Evolutionary conservation across 225 moss, liverwort and hornwort species (phyloP).

Genomic region (Lunularia cruciata): DNA sequence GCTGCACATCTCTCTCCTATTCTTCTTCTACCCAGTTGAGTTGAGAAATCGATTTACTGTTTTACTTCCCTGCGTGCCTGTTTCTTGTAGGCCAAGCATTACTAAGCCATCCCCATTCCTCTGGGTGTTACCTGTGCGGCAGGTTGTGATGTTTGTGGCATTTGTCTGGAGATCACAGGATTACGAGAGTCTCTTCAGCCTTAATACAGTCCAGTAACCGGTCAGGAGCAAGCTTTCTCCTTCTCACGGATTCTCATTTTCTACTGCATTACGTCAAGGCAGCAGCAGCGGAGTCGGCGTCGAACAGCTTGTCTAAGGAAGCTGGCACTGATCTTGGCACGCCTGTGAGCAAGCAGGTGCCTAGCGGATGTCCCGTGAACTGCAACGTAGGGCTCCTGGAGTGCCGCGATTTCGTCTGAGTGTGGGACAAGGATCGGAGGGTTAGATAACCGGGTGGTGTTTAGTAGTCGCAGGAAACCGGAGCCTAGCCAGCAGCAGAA

Average conservation of each 20-base stretch:
- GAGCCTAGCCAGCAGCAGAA: not conserved
- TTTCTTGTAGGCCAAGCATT: not conserved
- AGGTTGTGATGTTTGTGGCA: constrained; percentile 5
- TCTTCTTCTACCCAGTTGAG: constrained; percentile 18
- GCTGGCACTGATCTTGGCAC: not conserved
- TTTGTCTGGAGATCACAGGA: not conserved
- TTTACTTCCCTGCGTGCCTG: too few relatives aligned
- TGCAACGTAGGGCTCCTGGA: constrained; percentile 58
- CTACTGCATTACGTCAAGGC: not conserved
- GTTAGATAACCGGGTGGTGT: constrained; percentile 30
- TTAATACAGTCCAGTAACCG: not conserved
- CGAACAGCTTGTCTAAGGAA: not conserved
- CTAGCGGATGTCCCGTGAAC: constrained; percentile 78
- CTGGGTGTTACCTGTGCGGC: constrained; percentile 13
- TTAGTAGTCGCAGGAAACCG: not conserved
- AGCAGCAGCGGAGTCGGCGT: too few relatives aligned
- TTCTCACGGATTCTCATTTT: not conserved
- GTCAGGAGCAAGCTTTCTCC: not conserved
- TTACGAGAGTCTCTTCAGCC: not conserved
- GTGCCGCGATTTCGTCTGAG: constrained; percentile 60
- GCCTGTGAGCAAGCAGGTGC: not conserved
- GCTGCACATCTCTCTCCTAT: constrained; percentile 3
- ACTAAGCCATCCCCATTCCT: constrained; percentile 9
- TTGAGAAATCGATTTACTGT: constrained; percentile 18
- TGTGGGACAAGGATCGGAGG: constrained; percentile 74